Base-by-base conservation (phyloP, 306 rosid species). In the Trifolium subterraneum region DNA sequence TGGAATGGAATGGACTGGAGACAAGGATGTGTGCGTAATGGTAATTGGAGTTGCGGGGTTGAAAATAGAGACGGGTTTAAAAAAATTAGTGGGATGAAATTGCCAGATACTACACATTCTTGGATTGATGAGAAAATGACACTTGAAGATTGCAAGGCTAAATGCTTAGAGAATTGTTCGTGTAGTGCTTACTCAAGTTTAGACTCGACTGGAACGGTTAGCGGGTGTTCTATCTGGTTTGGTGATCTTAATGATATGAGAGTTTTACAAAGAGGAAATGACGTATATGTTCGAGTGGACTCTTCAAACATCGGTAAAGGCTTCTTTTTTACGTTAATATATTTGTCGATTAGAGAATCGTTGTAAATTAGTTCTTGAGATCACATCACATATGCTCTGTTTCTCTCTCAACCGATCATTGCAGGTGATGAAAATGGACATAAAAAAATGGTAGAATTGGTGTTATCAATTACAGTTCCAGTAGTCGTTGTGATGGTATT, bases 81-180 rank as follows among this genome's bases (percentile, higher is more conserved):
- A 8, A 55, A 13, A 56, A 3, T 68, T 31, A 18, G 0, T 16
- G 62, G 55, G 10, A 19, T 82, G 36, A 79, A 82, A 25, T 12
- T 76, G 52, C 83, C 84, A 0, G 79, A 82, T 31, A 66, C 74
- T 42, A 78, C 31, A 31, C 13, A 29, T n/a, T 44, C 70, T 60
- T 73, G 77, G 77, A 20, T 44, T 3, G 50, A 31, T 44, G 4
- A 6, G 8, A 45, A 41, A 29, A 42, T 73, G 77, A 16, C 70
- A 42, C 60, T 73, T 0, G 60, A 73, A 0, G 70, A 73, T 6
- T 73, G 77, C 15, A 61, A 13, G 60, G 48, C 22, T 2, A 60
- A 73, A 29, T 73, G 77, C 6, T 27, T 44, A 45, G 22, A 45
- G 18, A 73, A 73, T 31, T 73, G 77, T 73, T 73, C 77, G 0